These are phyloP conservation scores for Vitis rupestris DNA, from an alignment of 164 flowering plant genomes.

Conservation along the genomic window DNA sequence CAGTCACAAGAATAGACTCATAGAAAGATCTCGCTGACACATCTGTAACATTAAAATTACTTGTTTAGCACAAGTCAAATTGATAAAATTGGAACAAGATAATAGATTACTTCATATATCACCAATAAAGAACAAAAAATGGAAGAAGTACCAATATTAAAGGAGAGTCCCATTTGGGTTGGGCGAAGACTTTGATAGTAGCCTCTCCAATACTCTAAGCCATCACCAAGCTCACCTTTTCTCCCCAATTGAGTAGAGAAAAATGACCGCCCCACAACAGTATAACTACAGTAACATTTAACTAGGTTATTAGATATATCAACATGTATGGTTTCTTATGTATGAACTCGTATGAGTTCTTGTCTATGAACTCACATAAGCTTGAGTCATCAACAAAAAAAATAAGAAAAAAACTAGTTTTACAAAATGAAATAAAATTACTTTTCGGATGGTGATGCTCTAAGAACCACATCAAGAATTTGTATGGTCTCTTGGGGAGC, in stretches of 20 bases:
- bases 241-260: slow-evolving; percentile 33
- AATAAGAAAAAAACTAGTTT: background rate
- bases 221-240: slow-evolving; percentile 42
- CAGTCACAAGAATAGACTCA: slow-evolving; percentile 53
- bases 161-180: slow-evolving; percentile 81
- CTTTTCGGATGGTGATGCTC: slow-evolving; percentile 43
- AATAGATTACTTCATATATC: background rate
- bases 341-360: background rate
- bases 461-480: slow-evolving; percentile 63
- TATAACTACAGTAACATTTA: slow-evolving; percentile 23
- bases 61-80: background rate
- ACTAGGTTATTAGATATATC: background rate
- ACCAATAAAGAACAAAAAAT: background rate
- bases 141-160: slow-evolving; percentile 58
- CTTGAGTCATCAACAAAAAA: background rate
- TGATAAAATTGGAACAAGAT: background rate
- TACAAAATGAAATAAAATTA: slow-evolving; percentile 7
- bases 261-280: slow-evolving; percentile 69
- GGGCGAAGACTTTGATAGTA: slow-evolving; percentile 72
- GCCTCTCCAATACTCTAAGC: slow-evolving; percentile 78
- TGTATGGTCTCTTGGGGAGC: slow-evolving; percentile 73
- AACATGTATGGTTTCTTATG: background rate
- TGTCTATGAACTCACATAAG: background rate
- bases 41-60: slow-evolving; percentile 40
- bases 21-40: slow-evolving; percentile 69